Evolutionary conservation across 2,329 filamentous ascomycete species (phyloP).

Genomic region (Mollisiaceae sp.): DNA sequence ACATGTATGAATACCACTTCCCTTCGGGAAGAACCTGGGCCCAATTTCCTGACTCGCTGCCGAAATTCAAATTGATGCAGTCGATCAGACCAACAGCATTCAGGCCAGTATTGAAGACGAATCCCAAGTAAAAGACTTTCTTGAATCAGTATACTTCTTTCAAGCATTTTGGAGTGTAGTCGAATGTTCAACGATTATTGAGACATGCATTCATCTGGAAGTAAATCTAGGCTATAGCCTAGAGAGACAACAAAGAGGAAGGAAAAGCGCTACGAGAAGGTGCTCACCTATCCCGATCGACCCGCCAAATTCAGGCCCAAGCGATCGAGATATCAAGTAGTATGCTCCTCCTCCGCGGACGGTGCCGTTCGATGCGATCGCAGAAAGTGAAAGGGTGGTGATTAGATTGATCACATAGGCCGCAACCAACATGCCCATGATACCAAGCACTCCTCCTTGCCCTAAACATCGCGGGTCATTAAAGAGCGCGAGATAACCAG

Average conservation of each 20-base stretch:
- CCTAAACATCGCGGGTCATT: constrained; percentile 27
- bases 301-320: constrained; percentile 88
- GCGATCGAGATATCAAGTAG: constrained; percentile 83
- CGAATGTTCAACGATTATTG: no score
- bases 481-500: background rate
- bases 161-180: no score
- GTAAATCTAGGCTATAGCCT: no score
- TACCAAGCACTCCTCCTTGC: constrained; percentile 78
- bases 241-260: no score
- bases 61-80: constrained; percentile 79
- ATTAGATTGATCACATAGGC: constrained; percentile 85
- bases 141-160: no score
- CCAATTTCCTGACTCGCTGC: constrained; percentile 59
- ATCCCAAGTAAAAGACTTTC: constrained; percentile 83
- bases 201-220: no score
- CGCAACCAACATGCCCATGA: constrained; percentile 73
- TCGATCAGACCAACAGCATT: constrained; percentile 87
- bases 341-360: constrained; percentile 88
- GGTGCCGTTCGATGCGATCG: constrained; percentile 88
- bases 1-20: constrained; percentile 78
- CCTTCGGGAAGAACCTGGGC: constrained; percentile 67
- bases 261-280: no score
- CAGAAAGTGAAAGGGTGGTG: constrained; percentile 84
- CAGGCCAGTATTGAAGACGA: constrained; percentile 83
- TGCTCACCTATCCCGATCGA: constrained; percentile 70